Evolutionary conservation across 2,329 filamentous ascomycete genomes (phyloP).

Genomic region (Pestalotiopsis sp.): DNA sequence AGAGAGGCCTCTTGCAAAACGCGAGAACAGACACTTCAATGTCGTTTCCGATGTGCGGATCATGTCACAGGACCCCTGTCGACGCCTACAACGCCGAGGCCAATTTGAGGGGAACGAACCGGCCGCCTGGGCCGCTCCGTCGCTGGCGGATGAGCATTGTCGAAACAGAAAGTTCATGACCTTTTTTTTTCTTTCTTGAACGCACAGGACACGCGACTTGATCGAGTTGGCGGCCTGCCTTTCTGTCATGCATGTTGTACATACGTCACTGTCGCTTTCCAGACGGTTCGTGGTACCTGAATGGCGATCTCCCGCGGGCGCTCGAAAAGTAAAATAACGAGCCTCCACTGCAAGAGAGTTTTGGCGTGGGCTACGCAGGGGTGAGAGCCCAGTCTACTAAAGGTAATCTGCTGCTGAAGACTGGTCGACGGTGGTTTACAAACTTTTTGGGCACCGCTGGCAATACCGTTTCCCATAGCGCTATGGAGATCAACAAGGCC

Average conservation of each 20-base stretch:
- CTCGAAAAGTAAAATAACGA: background rate
- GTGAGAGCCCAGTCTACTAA: background rate
- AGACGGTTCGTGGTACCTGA: background rate
- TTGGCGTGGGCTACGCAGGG: background rate
- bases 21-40: constrained; percentile 15
- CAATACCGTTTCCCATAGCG: background rate
- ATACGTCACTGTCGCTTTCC: background rate
- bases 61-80: constrained; percentile 31
- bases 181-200: background rate
- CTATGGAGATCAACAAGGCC: background rate
- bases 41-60: constrained; percentile 37
- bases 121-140: background rate
- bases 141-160: background rate
- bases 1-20: background rate
- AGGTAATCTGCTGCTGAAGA: background rate
- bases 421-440: background rate
- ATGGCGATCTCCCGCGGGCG: background rate
- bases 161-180: background rate
- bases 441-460: background rate
- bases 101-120: background rate
- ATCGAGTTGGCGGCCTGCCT: no score
- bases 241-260: no score
- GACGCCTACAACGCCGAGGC: background rate
- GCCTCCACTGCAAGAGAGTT: background rate
- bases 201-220: no score